Evolutionary conservation across 2,329 filamentous ascomycete species (phyloP).

Genomic region (Paecilomyces variotii): DNA sequence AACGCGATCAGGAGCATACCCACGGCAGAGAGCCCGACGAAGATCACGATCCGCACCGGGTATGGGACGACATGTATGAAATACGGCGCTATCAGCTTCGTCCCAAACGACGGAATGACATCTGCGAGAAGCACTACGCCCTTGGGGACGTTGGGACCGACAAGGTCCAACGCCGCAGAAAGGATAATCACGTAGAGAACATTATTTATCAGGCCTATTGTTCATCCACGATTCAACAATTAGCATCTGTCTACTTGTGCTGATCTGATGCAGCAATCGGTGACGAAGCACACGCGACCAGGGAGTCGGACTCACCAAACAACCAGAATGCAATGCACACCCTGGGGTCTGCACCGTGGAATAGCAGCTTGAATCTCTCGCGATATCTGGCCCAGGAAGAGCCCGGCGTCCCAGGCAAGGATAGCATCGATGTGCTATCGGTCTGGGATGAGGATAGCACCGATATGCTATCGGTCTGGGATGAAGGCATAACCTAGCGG

Average conservation of each 20-base stretch:
- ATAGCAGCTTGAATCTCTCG: conserved; percentile 54
- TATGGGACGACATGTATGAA: conserved; percentile 88
- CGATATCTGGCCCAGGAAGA: conserved; percentile 69
- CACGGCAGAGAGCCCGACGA: conserved; percentile 65
- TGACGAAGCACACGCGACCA: background rate
- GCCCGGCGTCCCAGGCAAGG: conserved; percentile 49
- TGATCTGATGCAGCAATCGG: background rate
- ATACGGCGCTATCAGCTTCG: conserved; percentile 84
- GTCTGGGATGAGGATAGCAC: conserved; percentile 34
- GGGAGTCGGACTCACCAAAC: conserved; percentile 58
- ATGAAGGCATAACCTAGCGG: conserved; percentile 15
- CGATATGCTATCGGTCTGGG: conserved; percentile 11
- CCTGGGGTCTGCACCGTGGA: conserved; percentile 60
- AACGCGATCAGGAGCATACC: conserved; percentile 88
- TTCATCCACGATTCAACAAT: background rate
- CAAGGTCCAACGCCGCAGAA: conserved; percentile 88
- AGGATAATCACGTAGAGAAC: conserved; percentile 97
- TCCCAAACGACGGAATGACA: conserved; percentile 79
- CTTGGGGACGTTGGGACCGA: conserved; percentile 78
- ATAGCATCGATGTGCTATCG: conserved; percentile 32
- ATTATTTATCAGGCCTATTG: conserved; percentile 81
- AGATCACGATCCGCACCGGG: conserved; percentile 61
- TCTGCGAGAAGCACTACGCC: conserved; percentile 88
- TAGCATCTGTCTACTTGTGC: background rate
- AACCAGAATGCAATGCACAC: conserved; percentile 85